Percentiles rank a stretch among this genome's conserved stretches.
Evolutionary conservation across 768 basidiomycete genomes (phyloP).

Genomic region (Xerocomellus amylosporus): DNA sequence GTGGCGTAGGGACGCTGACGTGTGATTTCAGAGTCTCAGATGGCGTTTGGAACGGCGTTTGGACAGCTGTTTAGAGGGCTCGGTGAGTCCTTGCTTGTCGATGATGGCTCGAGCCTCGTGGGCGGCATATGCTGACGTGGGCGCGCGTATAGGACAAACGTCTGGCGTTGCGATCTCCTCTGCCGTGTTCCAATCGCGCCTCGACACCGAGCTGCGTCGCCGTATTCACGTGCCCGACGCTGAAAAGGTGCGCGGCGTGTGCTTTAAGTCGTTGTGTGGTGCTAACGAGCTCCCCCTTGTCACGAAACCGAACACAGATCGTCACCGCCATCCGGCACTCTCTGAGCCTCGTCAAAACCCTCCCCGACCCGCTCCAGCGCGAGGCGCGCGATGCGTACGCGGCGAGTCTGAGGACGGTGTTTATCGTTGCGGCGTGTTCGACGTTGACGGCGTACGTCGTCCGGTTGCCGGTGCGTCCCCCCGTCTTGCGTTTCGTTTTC

Average conservation of each 20-base stretch:
- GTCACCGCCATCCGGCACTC: slow-evolving; percentile 19
- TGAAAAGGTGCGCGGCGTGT: slow-evolving; percentile 2
- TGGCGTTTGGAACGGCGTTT: slow-evolving; percentile 25
- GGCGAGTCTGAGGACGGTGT: slow-evolving; percentile 16
- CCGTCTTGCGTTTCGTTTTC: too few relatives aligned
- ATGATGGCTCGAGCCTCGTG: background rate
- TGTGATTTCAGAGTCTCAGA: background rate
- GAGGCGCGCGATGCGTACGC: slow-evolving; percentile 17
- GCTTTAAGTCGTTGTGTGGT: too few relatives aligned
- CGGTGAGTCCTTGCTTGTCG: slow-evolving; percentile 6
- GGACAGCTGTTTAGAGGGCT: slow-evolving; percentile 23
- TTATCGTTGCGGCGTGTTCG: slow-evolving; percentile 17
- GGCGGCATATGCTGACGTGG: background rate
- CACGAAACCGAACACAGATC: background rate
- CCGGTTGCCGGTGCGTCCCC: slow-evolving; percentile 10
- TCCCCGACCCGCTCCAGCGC: slow-evolving; percentile 15
- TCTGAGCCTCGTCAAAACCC: slow-evolving; percentile 9
- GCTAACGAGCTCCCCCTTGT: background rate
- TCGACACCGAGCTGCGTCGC: slow-evolving; percentile 10
- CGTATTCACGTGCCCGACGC: slow-evolving; percentile 15
- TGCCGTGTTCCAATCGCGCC: slow-evolving; percentile 21
- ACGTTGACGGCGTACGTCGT: slow-evolving; percentile 9
- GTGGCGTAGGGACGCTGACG: background rate
- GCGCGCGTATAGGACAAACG: slow-evolving; percentile 11
- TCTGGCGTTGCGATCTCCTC: slow-evolving; percentile 23